Conservation (phyloP, 2,329 filamentous ascomycete genomes). For the Hypomyces rosellus region DNA sequence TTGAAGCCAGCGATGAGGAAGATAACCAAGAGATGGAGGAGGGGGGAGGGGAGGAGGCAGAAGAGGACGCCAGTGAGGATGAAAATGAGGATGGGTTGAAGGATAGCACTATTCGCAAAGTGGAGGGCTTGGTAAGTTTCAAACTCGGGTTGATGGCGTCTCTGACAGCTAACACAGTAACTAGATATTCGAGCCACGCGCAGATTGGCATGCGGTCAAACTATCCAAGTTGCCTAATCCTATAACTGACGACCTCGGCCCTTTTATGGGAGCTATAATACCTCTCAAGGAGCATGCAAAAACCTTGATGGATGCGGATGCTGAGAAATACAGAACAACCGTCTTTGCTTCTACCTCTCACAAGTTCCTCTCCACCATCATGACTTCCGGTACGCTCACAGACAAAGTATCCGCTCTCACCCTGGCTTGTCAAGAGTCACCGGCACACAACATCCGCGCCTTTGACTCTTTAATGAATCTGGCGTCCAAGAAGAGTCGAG, state of each 20-base stretch:
- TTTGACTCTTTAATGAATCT: constrained; percentile 77
- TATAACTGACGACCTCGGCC: constrained; percentile 38
- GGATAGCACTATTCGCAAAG: constrained; percentile 18
- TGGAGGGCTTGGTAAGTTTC: constrained; percentile 30
- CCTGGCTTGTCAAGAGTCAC: constrained; percentile 90
- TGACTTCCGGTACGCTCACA: constrained; percentile 90
- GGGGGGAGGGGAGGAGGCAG: constrained; percentile 16
- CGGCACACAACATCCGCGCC: constrained; percentile 83
- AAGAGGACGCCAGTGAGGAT: constrained; percentile 27
- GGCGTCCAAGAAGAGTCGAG: constrained; percentile 88
- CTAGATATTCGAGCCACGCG: constrained; percentile 50
- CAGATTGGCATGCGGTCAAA: constrained; percentile 49
- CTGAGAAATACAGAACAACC: constrained; percentile 65
- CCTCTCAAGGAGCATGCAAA: constrained; percentile 64
- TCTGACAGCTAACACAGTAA: constrained; percentile 29
- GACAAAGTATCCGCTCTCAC: constrained; percentile 96
- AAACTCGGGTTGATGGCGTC: constrained; percentile 8
- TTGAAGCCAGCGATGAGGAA: constrained; percentile 33
- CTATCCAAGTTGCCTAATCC: constrained; percentile 38
- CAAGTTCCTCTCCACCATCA: constrained; percentile 95
- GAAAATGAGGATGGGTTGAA: constrained; percentile 16
- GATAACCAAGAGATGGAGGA: constrained; percentile 18
- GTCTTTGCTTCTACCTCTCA: constrained; percentile 78
- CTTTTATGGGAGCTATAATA: constrained; percentile 38
- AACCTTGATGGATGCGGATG: constrained; percentile 70